Evolutionary conservation across 176 grass and related monocot genomes (phyloP), one percentile per base, ranked within the genome.

Genomic region (Tuctoria greenei): DNA sequence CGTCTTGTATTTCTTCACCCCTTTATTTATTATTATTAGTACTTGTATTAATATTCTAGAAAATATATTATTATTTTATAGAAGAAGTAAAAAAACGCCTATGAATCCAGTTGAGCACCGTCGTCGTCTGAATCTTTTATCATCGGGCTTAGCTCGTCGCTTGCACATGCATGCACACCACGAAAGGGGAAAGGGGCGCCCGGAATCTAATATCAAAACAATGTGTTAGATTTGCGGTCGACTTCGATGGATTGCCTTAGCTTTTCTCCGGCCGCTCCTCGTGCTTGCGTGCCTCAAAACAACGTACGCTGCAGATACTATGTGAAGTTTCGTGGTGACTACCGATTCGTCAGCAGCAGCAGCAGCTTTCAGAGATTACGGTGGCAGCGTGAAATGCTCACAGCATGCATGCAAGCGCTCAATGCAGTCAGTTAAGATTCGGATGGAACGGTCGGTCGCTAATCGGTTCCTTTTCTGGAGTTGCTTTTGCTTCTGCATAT

Each of bases 211-310:
- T n/a, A 31, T 31, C 31, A 10, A 46, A 20, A 27, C 12, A 49
- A 46, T 61, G 23, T 60, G 61, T 66, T 74, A 6, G 70, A 82
- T 74, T 58, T 4, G 61, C 49, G 18, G 80, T 47, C 61, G 61
- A 13, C 46, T 66, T 75, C 50, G n/a, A 40, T 7, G 58, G 52
- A 26, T n/a, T n/a, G n/a, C n/a, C n/a, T n/a, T n/a, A n/a, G n/a
- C n/a, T 36, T 61, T 18, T 54, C 6, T n/a, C 50, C 50, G 17
- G 17, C 50, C 50, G 45, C 13, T 3, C 45, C n/a, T n/a, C n/a
- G 14, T 4, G 15, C 17, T 17, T 21, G 54, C 54, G 54, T 57
- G 54, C 54, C 23, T 57, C 21, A 57, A 57, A 57, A 57, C 12
- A 21, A 57, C 21, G 54, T 57, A 21, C 51, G 20, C 15, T n/a